Evolutionary conservation across 192 early-diverging fungal genomes (phyloP).

Genomic region (Rhizoclosmatium sp.): DNA sequence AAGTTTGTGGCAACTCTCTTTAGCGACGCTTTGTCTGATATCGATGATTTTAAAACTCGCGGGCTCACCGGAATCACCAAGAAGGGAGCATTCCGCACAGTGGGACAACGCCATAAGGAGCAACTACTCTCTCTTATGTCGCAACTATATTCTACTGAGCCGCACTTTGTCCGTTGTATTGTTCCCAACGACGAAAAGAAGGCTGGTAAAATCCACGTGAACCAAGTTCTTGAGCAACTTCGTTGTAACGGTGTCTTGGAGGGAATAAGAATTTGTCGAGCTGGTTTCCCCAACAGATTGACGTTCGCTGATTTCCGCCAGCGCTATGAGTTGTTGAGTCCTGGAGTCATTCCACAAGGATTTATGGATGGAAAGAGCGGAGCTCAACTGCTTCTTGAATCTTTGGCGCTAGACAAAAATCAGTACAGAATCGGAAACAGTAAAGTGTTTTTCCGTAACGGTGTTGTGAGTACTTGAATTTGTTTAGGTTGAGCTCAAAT

Average conservation of each 20-base stretch:
- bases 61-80: conserved; percentile 59
- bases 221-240: conserved; percentile 90
- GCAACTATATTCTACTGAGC: conserved; percentile 88
- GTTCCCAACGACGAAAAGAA: conserved; percentile 93
- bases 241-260: conserved; percentile 98
- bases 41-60: conserved; percentile 51
- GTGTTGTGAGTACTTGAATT: conserved; percentile 63
- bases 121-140: conserved; percentile 88
- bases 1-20: conserved; percentile 83
- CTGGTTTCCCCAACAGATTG: conserved; percentile 93
- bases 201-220: conserved; percentile 81
- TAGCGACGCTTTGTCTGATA: conserved; percentile 76
- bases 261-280: conserved; percentile 94
- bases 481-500: background rate
- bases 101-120: conserved; percentile 94
- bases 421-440: conserved; percentile 90
- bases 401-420: conserved; percentile 75
- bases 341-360: conserved; percentile 78
- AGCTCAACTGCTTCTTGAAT: conserved; percentile 79
- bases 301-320: conserved; percentile 92
- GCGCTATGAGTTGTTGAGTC: conserved; percentile 91
- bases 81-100: conserved; percentile 92
- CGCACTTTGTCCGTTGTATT: conserved; percentile 99
- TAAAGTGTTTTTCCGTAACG: conserved; percentile 97
- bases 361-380: conserved; percentile 92